Percentiles rank a stretch among this genome's conserved stretches.
Evolutionary conservation across 768 basidiomycete genomes (phyloP).

Genomic region (Strobilomyces dryophilus): DNA sequence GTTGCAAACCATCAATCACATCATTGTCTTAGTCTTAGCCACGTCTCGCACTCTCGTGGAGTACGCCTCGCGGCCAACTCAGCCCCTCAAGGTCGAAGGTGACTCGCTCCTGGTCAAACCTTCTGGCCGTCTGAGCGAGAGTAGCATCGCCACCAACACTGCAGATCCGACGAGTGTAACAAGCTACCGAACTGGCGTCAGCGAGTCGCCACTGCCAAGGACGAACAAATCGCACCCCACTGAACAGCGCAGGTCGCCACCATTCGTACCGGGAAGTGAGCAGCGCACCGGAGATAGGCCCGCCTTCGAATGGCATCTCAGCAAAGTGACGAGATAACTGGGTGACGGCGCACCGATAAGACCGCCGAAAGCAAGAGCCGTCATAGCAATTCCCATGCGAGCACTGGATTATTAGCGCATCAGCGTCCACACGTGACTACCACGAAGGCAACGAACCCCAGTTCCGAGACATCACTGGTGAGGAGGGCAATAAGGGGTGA

Average conservation of each 20-base stretch:
- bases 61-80: background rate
- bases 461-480: slow-evolving; percentile 43
- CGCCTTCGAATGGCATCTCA: slow-evolving; percentile 29
- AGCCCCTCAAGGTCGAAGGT: background rate
- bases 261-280: slow-evolving; percentile 49
- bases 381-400: slow-evolving; percentile 24
- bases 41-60: background rate
- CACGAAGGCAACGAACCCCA: slow-evolving; percentile 35
- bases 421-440: background rate
- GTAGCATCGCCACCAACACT: slow-evolving; percentile 9
- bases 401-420: slow-evolving; percentile 10
- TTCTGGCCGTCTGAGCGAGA: background rate
- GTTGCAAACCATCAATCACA: background rate
- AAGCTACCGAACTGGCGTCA: slow-evolving; percentile 5
- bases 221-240: slow-evolving; percentile 31
- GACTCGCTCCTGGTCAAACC: background rate
- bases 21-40: background rate
- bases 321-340: background rate
- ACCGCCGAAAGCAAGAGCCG: slow-evolving; percentile 11
- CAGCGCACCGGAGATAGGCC: slow-evolving; percentile 55
- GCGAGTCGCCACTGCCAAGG: background rate
- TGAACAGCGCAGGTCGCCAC: slow-evolving; percentile 53
- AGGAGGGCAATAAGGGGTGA: slow-evolving; percentile 42
- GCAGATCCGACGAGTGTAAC: slow-evolving; percentile 1
- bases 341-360: slow-evolving; percentile 17